phyloP scores from a whole-genome alignment of 2,329 filamentous ascomycete species.

The Fusarium chlamydosporum region DNA sequence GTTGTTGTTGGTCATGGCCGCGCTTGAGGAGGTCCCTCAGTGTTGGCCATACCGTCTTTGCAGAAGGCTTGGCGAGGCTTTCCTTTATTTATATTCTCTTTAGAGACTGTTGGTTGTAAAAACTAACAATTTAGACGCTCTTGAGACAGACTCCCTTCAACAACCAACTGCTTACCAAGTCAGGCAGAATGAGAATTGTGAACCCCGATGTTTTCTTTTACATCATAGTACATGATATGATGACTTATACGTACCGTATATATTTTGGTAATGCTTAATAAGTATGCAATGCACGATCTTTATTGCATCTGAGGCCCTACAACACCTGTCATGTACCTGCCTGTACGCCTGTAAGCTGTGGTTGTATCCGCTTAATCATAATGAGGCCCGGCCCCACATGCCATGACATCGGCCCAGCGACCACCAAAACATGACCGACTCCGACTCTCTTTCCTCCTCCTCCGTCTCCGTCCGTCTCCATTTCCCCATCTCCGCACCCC shows the following conservation, averaged over 20 bases:
- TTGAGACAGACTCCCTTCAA: neutral
- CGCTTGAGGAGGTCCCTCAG: constrained; percentile 13
- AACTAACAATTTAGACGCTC: neutral
- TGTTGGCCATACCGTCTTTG: neutral
- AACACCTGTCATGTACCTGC: neutral
- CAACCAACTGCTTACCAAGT: constrained; percentile 1
- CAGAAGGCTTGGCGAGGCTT: constrained; percentile 21
- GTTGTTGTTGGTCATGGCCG: constrained; percentile 22
- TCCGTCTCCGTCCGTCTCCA: constrained; percentile 17
- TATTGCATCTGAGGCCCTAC: constrained; percentile 21
- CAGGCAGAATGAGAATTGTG: neutral
- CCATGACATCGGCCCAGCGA: constrained; percentile 34
- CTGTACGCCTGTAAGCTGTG: neutral
- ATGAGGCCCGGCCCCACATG: constrained; percentile 38
- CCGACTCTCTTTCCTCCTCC: constrained; percentile 29
- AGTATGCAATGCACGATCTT: constrained; percentile 6
- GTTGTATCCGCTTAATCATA: constrained; percentile 6
- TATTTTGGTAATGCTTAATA: neutral
- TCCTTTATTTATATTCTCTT: neutral
- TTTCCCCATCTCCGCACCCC: constrained; percentile 22
- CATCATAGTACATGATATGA: neutral
- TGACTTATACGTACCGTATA: neutral
- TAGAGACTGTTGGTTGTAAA: neutral
- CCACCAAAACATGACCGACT: constrained; percentile 30
- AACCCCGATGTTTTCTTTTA: neutral